Conservation (phyloP, 2,329 filamentous ascomycete species). For the Colletotrichum liaoningense region DNA sequence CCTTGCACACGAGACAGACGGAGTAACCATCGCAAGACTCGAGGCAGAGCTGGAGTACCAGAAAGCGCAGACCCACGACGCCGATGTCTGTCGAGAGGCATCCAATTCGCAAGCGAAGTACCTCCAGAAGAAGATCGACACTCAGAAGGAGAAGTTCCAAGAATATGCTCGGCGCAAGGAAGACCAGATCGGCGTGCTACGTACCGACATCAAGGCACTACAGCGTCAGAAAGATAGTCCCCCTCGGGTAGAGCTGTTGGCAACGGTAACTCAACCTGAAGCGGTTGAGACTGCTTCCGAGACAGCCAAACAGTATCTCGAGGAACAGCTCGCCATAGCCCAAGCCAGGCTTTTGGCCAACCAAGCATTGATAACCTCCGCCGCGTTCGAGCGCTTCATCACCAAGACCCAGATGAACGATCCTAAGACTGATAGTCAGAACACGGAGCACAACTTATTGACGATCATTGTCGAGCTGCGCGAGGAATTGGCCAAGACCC, state of each 20-base stretch:
- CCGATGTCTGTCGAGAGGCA: neutral
- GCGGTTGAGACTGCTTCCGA: neutral
- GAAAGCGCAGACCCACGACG: neutral
- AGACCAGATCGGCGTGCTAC: neutral
- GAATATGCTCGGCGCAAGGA: neutral
- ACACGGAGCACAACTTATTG: neutral
- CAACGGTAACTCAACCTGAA: neutral
- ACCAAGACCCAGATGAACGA: neutral
- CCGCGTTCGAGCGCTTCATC: neutral
- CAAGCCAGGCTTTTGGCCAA: neutral
- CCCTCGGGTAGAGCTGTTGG: no score
- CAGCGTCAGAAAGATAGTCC: neutral
- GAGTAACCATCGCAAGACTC: no score
- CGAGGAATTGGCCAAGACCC: neutral
- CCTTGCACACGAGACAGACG: no score
- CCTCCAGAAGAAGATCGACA: neutral
- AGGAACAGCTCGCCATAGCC: neutral
- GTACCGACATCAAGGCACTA: neutral
- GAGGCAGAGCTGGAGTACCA: neutral
- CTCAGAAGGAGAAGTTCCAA: neutral
- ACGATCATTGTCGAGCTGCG: neutral
- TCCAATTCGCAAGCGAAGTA: neutral
- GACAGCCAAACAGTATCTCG: neutral
- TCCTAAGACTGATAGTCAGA: neutral
- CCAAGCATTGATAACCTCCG: neutral